Evolutionary conservation across 176 grass and related monocot genomes (phyloP).

Genomic region (Eragrostis curvula): DNA sequence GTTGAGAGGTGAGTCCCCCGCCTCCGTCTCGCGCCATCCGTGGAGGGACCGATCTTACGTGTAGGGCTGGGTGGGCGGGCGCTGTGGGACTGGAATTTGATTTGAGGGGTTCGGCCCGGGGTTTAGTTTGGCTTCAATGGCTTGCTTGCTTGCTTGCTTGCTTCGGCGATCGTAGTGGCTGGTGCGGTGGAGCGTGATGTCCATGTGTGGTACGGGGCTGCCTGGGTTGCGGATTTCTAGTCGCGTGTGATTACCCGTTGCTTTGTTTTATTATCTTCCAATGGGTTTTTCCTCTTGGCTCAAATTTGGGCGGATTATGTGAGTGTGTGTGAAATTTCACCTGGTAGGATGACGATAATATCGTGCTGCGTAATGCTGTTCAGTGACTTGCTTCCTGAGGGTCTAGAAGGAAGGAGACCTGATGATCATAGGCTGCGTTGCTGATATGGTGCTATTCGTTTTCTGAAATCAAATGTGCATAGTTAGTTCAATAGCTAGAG

Average conservation of each 20-base stretch:
- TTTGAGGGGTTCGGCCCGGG: background rate
- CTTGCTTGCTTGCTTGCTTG: too few relatives aligned
- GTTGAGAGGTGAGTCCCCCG: slow-evolving; percentile 1
- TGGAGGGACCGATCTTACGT: slow-evolving; percentile 3
- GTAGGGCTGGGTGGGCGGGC: background rate
- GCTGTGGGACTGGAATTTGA: background rate
- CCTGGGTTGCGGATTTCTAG: background rate
- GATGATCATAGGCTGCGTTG: background rate
- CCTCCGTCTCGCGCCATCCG: slow-evolving; percentile 8
- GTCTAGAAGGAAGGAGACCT: background rate
- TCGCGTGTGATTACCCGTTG: background rate
- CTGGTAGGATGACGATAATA: too few relatives aligned
- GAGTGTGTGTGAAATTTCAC: background rate
- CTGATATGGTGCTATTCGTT: background rate
- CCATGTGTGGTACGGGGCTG: background rate
- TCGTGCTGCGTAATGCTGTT: background rate
- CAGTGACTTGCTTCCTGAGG: slow-evolving; percentile 4
- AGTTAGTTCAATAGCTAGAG: background rate
- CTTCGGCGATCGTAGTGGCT: background rate
- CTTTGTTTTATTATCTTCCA: too few relatives aligned
- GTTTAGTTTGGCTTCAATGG: background rate
- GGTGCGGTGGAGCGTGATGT: background rate
- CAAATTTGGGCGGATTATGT: background rate
- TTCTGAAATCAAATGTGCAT: background rate
- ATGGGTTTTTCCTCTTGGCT: background rate